Evolutionary conservation across 495 filamentous ascomycete genomes (phyloP).

Genomic region (Platismatia glauca): DNA sequence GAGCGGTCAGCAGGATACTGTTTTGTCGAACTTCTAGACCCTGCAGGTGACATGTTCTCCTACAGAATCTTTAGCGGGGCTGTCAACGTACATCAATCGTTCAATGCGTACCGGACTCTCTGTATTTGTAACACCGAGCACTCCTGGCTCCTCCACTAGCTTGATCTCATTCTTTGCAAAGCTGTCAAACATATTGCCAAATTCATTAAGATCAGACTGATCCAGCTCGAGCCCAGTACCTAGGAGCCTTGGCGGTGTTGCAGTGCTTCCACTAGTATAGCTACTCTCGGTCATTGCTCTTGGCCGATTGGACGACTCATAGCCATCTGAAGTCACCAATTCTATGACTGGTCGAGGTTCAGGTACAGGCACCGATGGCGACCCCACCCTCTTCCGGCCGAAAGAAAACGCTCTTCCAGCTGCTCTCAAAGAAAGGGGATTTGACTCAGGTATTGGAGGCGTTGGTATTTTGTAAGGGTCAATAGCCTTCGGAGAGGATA

Average conservation of each 20-base stretch:
- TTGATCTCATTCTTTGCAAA: conserved; percentile 49
- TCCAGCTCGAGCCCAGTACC: conserved; percentile 46
- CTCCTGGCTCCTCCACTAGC: conserved; percentile 36
- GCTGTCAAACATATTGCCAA: conserved; percentile 59
- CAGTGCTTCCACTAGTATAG: conserved; percentile 46
- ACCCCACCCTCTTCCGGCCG: conserved; percentile 43
- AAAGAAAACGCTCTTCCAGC: conserved; percentile 72
- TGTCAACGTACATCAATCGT: conserved; percentile 9
- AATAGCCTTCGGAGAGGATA: conserved; percentile 44
- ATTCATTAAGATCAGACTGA: conserved; percentile 48
- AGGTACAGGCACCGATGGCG: conserved; percentile 36
- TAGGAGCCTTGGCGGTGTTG: conserved; percentile 61
- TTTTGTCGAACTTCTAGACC: conserved; percentile 19
- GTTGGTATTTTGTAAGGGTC: conserved; percentile 46
- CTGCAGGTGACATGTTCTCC: conserved; percentile 23
- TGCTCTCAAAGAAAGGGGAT: conserved; percentile 48
- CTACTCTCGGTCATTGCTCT: conserved; percentile 49
- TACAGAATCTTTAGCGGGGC: conserved; percentile 3
- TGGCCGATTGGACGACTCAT: conserved; percentile 35
- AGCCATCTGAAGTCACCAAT: conserved; percentile 23
- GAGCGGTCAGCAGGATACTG: conserved; percentile 11
- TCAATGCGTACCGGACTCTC: conserved; percentile 30
- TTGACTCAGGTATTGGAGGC: conserved; percentile 47
- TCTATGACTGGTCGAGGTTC: conserved; percentile 29
- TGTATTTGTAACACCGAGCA: conserved; percentile 27